Conservation (phyloP, 139 green algal species). For the Chlamydomonas urium region DNA sequence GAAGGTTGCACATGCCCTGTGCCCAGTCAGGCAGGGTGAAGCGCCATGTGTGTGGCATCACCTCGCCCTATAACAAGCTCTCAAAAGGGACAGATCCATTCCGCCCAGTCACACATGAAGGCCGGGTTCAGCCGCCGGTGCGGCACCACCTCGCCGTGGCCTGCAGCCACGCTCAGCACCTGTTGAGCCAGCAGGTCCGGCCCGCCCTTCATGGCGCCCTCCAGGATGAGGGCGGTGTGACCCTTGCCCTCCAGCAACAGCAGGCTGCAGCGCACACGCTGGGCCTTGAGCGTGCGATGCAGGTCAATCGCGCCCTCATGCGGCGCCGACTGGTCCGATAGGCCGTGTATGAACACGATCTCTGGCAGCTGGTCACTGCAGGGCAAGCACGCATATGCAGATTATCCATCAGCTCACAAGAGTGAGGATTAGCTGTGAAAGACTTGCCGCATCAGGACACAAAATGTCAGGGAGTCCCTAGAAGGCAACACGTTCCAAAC, state of each 20-base stretch:
- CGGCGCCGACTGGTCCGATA: constrained; percentile 69
- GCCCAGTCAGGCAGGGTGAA: not conserved
- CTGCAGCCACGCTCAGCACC: constrained; percentile 40
- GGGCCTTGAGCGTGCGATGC: constrained; percentile 48
- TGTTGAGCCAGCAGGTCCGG: constrained; percentile 47
- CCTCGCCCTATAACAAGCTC: no score
- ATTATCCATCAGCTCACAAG: no score
- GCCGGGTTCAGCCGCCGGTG: constrained; percentile 38
- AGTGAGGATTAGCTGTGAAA: no score
- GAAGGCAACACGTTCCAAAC: no score
- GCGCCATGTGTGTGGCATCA: no score
- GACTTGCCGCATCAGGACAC: no score
- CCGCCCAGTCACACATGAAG: constrained; percentile 37
- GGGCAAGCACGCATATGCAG: no score
- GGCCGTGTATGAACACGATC: constrained; percentile 80
- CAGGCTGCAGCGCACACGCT: constrained; percentile 13
- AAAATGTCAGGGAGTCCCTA: no score
- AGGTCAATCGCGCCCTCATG: constrained; percentile 56
- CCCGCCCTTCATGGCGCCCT: constrained; percentile 55
- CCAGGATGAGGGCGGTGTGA: constrained; percentile 57
- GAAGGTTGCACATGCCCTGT: no score
- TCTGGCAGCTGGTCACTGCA: constrained; percentile 38
- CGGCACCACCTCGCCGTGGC: not conserved
- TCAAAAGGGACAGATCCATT: constrained; percentile 49
- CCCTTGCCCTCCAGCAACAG: constrained; percentile 48